Conservation (phyloP, 2,329 filamentous ascomycete species). For the Colletotrichum sansevieriae region DNA sequence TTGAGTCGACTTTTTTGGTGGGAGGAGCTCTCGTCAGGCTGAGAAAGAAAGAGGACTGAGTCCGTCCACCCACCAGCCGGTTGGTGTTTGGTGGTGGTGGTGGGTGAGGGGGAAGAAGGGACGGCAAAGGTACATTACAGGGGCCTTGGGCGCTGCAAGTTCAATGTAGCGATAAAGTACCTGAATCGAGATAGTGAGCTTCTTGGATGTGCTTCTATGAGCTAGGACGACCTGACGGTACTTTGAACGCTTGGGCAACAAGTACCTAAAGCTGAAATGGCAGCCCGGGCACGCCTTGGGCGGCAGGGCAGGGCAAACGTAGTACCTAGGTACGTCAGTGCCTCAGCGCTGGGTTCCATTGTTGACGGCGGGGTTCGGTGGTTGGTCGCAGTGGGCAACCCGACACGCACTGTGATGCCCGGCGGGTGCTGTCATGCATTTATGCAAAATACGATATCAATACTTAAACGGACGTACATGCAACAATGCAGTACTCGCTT, state of each 20-base stretch:
- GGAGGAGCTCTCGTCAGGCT: constrained; percentile 37
- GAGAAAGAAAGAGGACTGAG: constrained; percentile 29
- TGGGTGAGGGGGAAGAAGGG: constrained; percentile 5
- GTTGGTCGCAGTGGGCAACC: constrained; percentile 24
- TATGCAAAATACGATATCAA: neutral
- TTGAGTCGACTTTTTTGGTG: constrained; percentile 19
- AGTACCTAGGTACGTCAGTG: no score
- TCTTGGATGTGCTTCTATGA: neutral
- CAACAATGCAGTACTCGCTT: neutral
- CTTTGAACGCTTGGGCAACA: neutral
- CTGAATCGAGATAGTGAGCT: no score
- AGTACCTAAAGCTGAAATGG: constrained; percentile 1
- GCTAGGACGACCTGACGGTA: neutral
- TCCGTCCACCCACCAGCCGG: neutral
- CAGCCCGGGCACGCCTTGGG: neutral
- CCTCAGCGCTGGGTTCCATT: neutral
- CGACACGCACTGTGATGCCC: neutral
- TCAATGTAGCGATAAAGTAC: no score
- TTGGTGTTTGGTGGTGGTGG: constrained; percentile 11
- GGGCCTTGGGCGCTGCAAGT: no score
- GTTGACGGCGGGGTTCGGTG: constrained; percentile 11
- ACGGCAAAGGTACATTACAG: constrained; percentile 5
- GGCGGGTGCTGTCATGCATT: constrained; percentile 10
- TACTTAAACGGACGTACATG: no score
- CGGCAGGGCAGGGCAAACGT: constrained; percentile 1